Percentiles rank a stretch among this genome's conserved stretches.
Evolutionary conservation across 768 basidiomycete genomes (phyloP).

Genomic region (Boletus tylopilopsis): DNA sequence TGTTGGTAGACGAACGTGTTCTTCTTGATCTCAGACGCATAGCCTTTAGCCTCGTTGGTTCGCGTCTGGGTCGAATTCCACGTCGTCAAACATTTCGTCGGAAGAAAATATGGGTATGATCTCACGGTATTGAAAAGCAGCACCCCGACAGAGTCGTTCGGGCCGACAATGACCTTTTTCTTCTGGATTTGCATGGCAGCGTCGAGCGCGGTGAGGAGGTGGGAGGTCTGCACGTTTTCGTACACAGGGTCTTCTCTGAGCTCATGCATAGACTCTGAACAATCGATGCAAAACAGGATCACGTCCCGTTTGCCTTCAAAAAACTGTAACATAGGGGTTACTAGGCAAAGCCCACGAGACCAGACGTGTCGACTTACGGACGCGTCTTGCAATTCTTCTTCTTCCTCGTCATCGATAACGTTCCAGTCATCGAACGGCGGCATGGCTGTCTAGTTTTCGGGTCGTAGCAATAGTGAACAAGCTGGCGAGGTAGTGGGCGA

Average conservation of each 20-base stretch:
- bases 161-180: conserved; percentile 83
- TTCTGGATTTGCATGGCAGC: conserved; percentile 86
- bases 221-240: conserved; percentile 66
- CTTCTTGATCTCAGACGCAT: conserved; percentile 59
- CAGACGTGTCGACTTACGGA: conserved; percentile 40
- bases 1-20: conserved; percentile 72
- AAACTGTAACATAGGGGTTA: conserved; percentile 39
- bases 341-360: conserved; percentile 9
- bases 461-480: neutral
- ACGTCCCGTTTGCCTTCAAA: conserved; percentile 79
- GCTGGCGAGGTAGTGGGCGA: neutral
- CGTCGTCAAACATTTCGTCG: neutral
- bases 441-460: conserved; percentile 40
- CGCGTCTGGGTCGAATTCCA: conserved; percentile 16
- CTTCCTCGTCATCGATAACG: conserved; percentile 73
- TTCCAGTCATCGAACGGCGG: conserved; percentile 80
- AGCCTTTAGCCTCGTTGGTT: conserved; percentile 33
- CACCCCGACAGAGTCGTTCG: conserved; percentile 87
- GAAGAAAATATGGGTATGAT: neutral
- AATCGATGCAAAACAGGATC: conserved; percentile 94
- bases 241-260: conserved; percentile 62
- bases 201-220: conserved; percentile 75
- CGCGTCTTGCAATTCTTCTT: conserved; percentile 72
- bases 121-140: conserved; percentile 90
- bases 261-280: conserved; percentile 84